Percentiles rank a stretch among this genome's conserved stretches.
Conservation (phyloP, 2,329 filamentous ascomycete species). For the Fusarium sp. region DNA sequence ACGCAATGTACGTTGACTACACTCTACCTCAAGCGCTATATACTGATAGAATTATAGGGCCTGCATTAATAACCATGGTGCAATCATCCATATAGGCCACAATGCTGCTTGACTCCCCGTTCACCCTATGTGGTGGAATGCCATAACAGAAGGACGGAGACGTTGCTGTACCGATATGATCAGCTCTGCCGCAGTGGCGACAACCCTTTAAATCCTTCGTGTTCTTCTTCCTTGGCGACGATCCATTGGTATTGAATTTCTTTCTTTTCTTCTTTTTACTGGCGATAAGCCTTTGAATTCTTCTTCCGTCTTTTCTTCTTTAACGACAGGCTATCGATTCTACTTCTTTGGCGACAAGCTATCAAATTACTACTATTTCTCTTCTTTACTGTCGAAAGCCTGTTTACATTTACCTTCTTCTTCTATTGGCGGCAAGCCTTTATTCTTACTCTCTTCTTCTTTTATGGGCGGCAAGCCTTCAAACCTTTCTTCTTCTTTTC, state of each 20-base stretch:
- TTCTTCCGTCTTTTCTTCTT: too few relatives aligned
- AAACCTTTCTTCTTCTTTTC: too few relatives aligned
- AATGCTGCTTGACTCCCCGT: background rate
- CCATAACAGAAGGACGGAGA: background rate
- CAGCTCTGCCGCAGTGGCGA: background rate
- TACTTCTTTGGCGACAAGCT: background rate
- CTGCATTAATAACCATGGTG: accelerated
- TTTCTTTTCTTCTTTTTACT: background rate
- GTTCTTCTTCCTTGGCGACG: too few relatives aligned
- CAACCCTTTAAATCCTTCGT: background rate
- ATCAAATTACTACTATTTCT: background rate
- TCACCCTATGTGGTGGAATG: background rate
- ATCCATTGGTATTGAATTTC: too few relatives aligned
- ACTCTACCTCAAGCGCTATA: background rate
- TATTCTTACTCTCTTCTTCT: too few relatives aligned
- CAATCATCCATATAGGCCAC: background rate
- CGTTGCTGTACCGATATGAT: background rate
- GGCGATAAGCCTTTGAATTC: background rate
- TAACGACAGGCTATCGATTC: background rate
- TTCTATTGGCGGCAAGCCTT: too few relatives aligned
- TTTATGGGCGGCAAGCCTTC: too few relatives aligned
- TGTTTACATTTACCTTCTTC: too few relatives aligned
- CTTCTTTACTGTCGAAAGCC: background rate
- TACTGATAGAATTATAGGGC: background rate
- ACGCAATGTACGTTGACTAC: background rate